These are phyloP conservation scores for Phytopythium vexans DNA, from an alignment of 352 stramenopile species.

Conservation along the genomic window DNA sequence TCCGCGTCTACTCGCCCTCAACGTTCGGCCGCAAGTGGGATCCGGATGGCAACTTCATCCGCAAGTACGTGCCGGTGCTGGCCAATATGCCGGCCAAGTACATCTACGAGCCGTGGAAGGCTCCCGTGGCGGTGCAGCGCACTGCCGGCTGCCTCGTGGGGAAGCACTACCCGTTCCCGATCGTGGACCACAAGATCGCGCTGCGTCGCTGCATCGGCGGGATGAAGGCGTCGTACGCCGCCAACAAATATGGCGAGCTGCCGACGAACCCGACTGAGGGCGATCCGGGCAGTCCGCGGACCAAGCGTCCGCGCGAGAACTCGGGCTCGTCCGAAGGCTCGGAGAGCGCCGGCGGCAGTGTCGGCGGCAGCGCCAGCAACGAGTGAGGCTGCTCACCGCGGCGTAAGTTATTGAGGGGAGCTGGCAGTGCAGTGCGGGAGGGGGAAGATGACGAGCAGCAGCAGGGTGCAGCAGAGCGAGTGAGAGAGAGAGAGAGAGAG, in stretches of 20 bases:
- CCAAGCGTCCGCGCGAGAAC: conserved; percentile 31
- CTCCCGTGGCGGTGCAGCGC: conserved; percentile 86
- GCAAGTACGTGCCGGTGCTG: conserved; percentile 91
- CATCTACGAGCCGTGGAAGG: conserved; percentile 98
- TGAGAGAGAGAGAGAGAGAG: too few species aligned
- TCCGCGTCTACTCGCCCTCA: conserved; percentile 94
- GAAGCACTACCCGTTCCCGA: conserved; percentile 93
- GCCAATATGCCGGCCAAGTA: conserved; percentile 93
- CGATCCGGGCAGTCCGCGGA: conserved; percentile 16
- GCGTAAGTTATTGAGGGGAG: too few species aligned
- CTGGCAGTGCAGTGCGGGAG: too few species aligned
- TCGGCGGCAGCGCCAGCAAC: too few species aligned
- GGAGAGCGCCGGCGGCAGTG: too few species aligned
- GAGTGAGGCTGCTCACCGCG: too few species aligned
- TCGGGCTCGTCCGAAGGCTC: conserved; percentile 19
- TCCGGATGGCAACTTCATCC: conserved; percentile 88
- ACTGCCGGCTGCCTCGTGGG: conserved; percentile 84
- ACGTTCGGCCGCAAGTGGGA: conserved; percentile 97
- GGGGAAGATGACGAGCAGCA: too few species aligned
- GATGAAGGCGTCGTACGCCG: conserved; percentile 90
- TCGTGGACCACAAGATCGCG: conserved; percentile 92
- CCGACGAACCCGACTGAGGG: conserved; percentile 3
- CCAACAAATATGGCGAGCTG: conserved; percentile 24
- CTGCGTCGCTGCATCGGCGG: conserved; percentile 89
- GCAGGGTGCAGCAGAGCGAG: too few species aligned